Evolutionary conservation across 805 yeast species (phyloP).

Genomic region (Blastobotrys chiropterorum): DNA sequence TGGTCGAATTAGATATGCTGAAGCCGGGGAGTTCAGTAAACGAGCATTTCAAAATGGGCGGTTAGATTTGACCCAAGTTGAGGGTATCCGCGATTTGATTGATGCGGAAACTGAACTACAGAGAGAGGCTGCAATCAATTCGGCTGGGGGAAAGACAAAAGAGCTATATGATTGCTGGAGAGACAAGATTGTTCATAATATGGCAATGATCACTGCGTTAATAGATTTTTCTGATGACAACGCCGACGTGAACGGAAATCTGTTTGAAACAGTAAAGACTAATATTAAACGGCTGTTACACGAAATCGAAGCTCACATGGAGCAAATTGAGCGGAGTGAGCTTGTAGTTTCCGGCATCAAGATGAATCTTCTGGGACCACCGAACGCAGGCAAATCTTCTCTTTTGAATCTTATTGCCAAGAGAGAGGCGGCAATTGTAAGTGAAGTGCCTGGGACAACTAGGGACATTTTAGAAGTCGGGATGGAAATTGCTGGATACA

Average conservation of each 20-base stretch:
- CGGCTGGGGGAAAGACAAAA: slow-evolving; percentile 66
- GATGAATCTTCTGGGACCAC: slow-evolving; percentile 76
- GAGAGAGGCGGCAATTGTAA: slow-evolving; percentile 84
- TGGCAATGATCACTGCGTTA: slow-evolving; percentile 76
- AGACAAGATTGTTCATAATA: slow-evolving; percentile 49
- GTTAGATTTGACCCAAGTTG: slow-evolving; percentile 82
- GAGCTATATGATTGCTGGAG: slow-evolving; percentile 61
- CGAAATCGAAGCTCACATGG: slow-evolving; percentile 40
- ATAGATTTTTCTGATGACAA: slow-evolving; percentile 96
- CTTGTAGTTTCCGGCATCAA: slow-evolving; percentile 67
- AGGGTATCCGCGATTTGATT: slow-evolving; percentile 81
- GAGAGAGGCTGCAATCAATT: slow-evolving; percentile 63
- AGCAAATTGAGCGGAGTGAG: slow-evolving; percentile 31
- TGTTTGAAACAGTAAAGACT: slow-evolving; percentile 45
- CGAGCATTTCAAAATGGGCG: slow-evolving; percentile 82
- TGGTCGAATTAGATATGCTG: slow-evolving; percentile 66
- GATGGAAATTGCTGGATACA: slow-evolving; percentile 75
- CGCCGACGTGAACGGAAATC: slow-evolving; percentile 32
- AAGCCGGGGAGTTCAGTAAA: slow-evolving; percentile 85
- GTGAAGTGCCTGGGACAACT: slow-evolving; percentile 89
- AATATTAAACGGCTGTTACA: slow-evolving; percentile 38
- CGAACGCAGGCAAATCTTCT: slow-evolving; percentile 95
- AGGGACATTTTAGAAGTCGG: slow-evolving; percentile 82
- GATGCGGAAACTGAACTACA: slow-evolving; percentile 94
- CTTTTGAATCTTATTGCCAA: slow-evolving; percentile 68